Evolutionary conservation across 2,329 filamentous ascomycete species (phyloP), one percentile per base, ranked within the genome.

Genomic region (Pseudocercospora macadamiae): DNA sequence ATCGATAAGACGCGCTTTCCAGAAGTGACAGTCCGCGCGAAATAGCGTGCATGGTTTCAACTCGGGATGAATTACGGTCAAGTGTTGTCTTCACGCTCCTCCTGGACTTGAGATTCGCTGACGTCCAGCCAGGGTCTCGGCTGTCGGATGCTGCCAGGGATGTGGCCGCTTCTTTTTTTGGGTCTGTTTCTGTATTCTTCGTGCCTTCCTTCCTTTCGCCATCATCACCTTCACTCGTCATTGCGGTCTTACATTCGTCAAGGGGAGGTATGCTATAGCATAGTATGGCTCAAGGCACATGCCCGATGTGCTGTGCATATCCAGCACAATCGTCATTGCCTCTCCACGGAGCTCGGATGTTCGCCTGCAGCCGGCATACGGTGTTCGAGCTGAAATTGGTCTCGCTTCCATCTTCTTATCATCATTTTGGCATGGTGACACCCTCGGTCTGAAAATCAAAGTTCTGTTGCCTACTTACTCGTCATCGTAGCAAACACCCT

Each of bases 121-220:
- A n/a, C n/a, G n/a, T n/a, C n/a, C 37, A 42, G 37, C 19, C 16
- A 47, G 42, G 42, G 42, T 47, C 42, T 47, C 42, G 23, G 21
- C 19, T 47, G n/a, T 14, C 12, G 42, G 19, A 23, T 12, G 5
- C 23, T 7, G 19, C 42, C 28, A 6, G 6, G 28, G 28, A 32
- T 7, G 28, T 32, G 12, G 6, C 28, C 12, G 6, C 28, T 7
- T 32, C 28, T 32, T 6, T 6, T 32, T 12, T 7, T 12, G 6
- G 28, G 12, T 12, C 28, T 32, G 28, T 28, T 12, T 47, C 12
- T 28, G 23, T 26, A n/a, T 47, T 26, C 8, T 23, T 47, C 23
- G 21, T 23, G 3, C 18, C 37, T 19, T 42, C 37, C 37, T 42
- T 42, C 37, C 23, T 19, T 2, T 39, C 37, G 2, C 8, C 16